Evolutionary conservation across 106 monocot genomes (phyloP).

Genomic region (Acanthochlamys bracteata): DNA sequence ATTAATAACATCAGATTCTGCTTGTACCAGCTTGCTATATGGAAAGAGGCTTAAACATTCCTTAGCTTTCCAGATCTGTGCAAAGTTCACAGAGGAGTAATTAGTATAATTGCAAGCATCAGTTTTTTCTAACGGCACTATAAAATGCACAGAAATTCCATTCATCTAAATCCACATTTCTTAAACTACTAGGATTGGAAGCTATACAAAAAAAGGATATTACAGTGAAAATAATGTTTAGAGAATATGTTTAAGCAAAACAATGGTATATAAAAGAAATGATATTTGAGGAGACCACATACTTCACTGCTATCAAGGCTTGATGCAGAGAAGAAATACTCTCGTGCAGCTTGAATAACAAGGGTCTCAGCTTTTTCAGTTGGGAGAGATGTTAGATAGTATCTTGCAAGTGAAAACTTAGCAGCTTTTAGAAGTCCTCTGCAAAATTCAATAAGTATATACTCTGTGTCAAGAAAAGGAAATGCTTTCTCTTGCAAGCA

Average conservation of each 20-base stretch:
- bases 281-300: slow-evolving; percentile 9
- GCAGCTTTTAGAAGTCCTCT: slow-evolving; percentile 90
- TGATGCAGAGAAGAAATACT: slow-evolving; percentile 94
- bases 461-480: slow-evolving; percentile 81
- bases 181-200: too few species aligned
- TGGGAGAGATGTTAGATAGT: slow-evolving; percentile 64
- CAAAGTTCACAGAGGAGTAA: not conserved
- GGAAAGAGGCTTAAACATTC: slow-evolving; percentile 81
- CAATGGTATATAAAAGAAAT: too few species aligned
- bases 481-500: slow-evolving; percentile 84
- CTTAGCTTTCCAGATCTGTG: slow-evolving; percentile 91
- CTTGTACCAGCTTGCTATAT: slow-evolving; percentile 59
- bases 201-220: too few species aligned
- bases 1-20: slow-evolving; percentile 77
- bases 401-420: slow-evolving; percentile 90
- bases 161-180: too few species aligned
- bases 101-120: not conserved
- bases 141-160: too few species aligned
- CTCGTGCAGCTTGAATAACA: slow-evolving; percentile 85
- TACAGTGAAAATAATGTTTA: too few species aligned
- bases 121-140: too few species aligned
- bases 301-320: slow-evolving; percentile 72
- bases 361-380: slow-evolving; percentile 77
- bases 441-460: slow-evolving; percentile 76
- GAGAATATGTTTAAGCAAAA: too few species aligned